Base-by-base conservation (phyloP, 2,329 filamentous ascomycete genomes). In the Podosphaera leucotricha region DNA sequence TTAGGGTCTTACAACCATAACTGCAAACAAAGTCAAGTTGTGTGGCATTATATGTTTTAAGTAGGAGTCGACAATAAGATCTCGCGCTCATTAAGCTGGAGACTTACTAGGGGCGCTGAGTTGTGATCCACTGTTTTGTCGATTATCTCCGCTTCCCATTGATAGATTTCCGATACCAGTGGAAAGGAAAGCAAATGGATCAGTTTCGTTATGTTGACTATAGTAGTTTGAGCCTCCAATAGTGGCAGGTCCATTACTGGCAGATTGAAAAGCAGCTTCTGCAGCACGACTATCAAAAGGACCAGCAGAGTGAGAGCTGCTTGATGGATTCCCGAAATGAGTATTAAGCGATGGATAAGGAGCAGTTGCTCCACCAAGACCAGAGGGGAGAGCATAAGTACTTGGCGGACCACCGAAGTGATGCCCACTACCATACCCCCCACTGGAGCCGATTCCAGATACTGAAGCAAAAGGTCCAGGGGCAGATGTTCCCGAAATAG, bases 271-370 rank as follows among this genome's bases (percentile, higher is more conserved):
- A 21, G 90, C 87, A 48, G 85, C 85, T 64, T 95, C 87, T 15
- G 87, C 84, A 49, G 84, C 81, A 49, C 86, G 82, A 66, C 85
- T 92, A 58, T 93, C 86, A 57, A 98, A 95, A 4, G 80, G 80
- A 11, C 84, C 81, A 37, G 80, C 80, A 20, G 81, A 80, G 61
- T 90, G 84, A 53, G 84, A 78, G 43, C 77, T 75, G 35, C 77
- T 80, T 45, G 76, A 77, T 38, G 80, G 78, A 46, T 77, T 57
- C 46, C 77, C 56, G 50, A 77, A 93, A 54, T 85, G 80, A 33
- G 79, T 82, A 60, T 83, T 82, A 62, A 94, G 73, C 2, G 82
- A 71, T 43, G 82, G 80, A 56, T 93, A 94, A 2, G 77, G 77
- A 46, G 76, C 79, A 30, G 81, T 78, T 47, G 75, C 78, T 47